Percentiles rank a stretch among this genome's conserved stretches.
Conservation (phyloP, 176 grass and related monocot species). For the Tuctoria greenei region DNA sequence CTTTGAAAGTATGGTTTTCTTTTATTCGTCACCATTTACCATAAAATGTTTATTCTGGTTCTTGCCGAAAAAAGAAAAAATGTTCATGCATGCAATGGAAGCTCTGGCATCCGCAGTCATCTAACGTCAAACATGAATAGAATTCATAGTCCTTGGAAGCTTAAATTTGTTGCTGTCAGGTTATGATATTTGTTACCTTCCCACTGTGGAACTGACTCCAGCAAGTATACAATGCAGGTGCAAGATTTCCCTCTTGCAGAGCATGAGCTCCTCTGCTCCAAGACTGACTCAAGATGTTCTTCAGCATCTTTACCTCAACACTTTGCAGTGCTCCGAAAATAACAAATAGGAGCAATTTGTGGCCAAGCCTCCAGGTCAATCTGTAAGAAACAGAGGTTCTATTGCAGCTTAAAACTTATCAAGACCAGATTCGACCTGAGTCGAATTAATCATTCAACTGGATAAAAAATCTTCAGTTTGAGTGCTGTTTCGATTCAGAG, state of each 20-base stretch:
- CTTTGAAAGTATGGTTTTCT: background rate
- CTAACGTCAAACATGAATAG: background rate
- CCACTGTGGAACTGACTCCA: constrained; percentile 50
- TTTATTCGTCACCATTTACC: background rate
- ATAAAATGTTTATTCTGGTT: background rate
- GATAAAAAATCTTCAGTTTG: background rate
- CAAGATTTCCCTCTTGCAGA: background rate
- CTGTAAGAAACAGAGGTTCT: background rate
- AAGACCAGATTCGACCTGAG: background rate
- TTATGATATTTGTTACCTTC: constrained; percentile 28
- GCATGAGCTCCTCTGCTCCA: constrained; percentile 44
- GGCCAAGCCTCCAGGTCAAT: background rate
- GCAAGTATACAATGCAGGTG: constrained; percentile 34
- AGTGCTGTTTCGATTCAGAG: background rate
- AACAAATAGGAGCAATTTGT: background rate
- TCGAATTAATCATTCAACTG: background rate
- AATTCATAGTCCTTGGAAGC: background rate
- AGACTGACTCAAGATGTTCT: constrained; percentile 41
- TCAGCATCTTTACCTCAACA: constrained; percentile 44
- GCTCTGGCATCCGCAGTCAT: background rate
- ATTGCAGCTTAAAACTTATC: background rate
- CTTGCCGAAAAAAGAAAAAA: background rate
- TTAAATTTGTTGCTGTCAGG: background rate
- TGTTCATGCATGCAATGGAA: background rate
- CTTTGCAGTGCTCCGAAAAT: background rate